Evolutionary conservation across 345 rosid genomes (phyloP).

Genomic region (Salix koriyanagi): DNA sequence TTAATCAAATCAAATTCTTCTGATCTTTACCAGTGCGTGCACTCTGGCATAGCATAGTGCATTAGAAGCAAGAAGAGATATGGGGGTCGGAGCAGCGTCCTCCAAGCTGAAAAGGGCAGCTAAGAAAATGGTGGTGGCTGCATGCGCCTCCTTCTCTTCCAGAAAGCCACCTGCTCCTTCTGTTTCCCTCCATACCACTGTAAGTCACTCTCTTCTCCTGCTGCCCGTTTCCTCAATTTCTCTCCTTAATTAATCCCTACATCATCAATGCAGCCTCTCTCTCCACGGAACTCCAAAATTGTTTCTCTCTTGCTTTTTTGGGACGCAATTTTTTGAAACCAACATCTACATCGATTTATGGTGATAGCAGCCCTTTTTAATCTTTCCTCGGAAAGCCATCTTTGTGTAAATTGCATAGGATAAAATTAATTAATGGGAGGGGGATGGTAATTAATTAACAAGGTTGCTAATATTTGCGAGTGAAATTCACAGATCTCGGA

Average conservation of each 20-base stretch:
- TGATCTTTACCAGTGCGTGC: background rate
- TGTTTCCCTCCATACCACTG: slow-evolving; percentile 19
- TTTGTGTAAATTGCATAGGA: background rate
- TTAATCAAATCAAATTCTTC: background rate
- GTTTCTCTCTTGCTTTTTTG: background rate
- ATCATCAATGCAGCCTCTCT: background rate
- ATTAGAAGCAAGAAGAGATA: slow-evolving; percentile 6
- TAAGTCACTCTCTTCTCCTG: slow-evolving; percentile 15
- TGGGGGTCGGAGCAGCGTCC: slow-evolving; percentile 44
- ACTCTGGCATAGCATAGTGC: background rate
- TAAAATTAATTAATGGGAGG: background rate
- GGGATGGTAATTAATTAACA: background rate
- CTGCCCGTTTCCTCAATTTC: background rate
- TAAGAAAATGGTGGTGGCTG: slow-evolving; percentile 57
- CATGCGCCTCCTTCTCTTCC: slow-evolving; percentile 64
- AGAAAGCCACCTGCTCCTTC: slow-evolving; percentile 33
- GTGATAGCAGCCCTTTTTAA: background rate
- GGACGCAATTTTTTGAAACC: background rate
- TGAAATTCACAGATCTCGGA: slow-evolving; percentile 37
- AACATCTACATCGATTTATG: background rate
- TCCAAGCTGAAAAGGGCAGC: slow-evolving; percentile 62
- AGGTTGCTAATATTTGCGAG: background rate
- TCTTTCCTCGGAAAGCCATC: background rate
- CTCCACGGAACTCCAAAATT: background rate
- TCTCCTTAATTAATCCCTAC: background rate